phyloP scores from a whole-genome alignment of 2,329 filamentous ascomycete genomes.

The Fusarium neocosmosporiellum region DNA sequence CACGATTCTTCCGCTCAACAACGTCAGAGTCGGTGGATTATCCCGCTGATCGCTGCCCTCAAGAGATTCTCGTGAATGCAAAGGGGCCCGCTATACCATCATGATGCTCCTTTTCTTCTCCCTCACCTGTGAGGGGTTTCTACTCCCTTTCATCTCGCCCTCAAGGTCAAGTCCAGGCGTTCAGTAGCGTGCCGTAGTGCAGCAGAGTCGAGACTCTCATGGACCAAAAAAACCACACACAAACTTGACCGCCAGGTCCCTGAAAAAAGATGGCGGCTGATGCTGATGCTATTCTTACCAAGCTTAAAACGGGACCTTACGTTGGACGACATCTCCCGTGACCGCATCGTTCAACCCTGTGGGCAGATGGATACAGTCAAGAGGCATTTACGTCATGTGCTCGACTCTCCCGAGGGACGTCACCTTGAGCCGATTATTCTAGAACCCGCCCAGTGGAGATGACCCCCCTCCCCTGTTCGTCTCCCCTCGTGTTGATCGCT shows the following conservation, averaged over 20 bases:
- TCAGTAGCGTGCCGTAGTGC: not conserved
- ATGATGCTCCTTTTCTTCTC: not conserved
- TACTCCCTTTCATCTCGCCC: not conserved
- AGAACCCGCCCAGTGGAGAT: slow-evolving; percentile 8
- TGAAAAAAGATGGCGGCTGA: not conserved
- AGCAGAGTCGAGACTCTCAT: slow-evolving; percentile 6
- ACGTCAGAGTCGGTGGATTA: slow-evolving; percentile 10
- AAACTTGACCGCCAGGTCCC: not conserved
- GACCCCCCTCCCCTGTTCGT: not conserved
- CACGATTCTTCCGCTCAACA: not conserved
- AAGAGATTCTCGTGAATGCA: not conserved
- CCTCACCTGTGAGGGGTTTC: slow-evolving; percentile 1
- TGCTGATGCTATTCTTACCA: slow-evolving; percentile 1
- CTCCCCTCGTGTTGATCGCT: not conserved
- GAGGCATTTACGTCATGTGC: slow-evolving; percentile 12
- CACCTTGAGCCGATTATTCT: slow-evolving; percentile 6
- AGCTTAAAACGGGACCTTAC: not conserved
- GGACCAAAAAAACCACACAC: not conserved
- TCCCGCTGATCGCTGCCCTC: not conserved
- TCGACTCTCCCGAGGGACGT: not conserved
- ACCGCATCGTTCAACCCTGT: not conserved
- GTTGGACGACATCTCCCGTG: not conserved
- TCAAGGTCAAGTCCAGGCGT: not conserved
- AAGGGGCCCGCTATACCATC: not conserved
- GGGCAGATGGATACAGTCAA: not conserved